A percentile compares a stretch with the other conserved stretches of the same genome.
Conservation (phyloP, 805 yeast species). For the Sporopachydermia lactativora region DNA sequence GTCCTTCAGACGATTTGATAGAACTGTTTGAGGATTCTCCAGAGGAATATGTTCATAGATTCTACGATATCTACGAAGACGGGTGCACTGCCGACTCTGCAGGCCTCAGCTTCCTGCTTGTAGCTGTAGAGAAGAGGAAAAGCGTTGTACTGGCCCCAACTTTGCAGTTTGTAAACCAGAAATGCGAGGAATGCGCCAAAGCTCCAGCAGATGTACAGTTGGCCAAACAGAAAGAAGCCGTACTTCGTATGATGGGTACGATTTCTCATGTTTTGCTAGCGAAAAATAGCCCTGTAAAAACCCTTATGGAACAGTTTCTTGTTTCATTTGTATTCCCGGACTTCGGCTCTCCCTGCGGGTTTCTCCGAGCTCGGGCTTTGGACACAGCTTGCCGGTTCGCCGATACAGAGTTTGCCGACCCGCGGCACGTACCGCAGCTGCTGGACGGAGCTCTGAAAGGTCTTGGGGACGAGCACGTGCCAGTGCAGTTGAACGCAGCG, state of each 20-base stretch:
- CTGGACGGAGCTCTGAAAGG: slow-evolving; percentile 22
- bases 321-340: slow-evolving; percentile 55
- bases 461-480: slow-evolving; percentile 39
- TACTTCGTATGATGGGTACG: slow-evolving; percentile 64
- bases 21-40: slow-evolving; percentile 80
- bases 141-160: slow-evolving; percentile 45
- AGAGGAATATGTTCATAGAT: slow-evolving; percentile 68
- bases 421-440: slow-evolving; percentile 50
- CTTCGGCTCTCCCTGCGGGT: slow-evolving; percentile 44
- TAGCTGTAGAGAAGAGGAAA: slow-evolving; percentile 57
- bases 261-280: slow-evolving; percentile 44
- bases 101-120: slow-evolving; percentile 56
- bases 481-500: slow-evolving; percentile 76
- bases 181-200: slow-evolving; percentile 22
- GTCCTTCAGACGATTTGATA: slow-evolving; percentile 52
- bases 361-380: slow-evolving; percentile 52
- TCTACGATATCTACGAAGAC: slow-evolving; percentile 53
- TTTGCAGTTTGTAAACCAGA: slow-evolving; percentile 41
- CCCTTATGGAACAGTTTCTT: slow-evolving; percentile 59
- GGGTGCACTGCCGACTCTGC: slow-evolving; percentile 60
- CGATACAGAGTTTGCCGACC: slow-evolving; percentile 43
- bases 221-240: slow-evolving; percentile 64
- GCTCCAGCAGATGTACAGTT: slow-evolving; percentile 20
- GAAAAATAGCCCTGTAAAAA: slow-evolving; percentile 39
- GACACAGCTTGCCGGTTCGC: slow-evolving; percentile 42